These are phyloP conservation scores for Aspergillus fructus DNA, from an alignment of 2,329 filamentous ascomycete species.

Conservation along the genomic window DNA sequence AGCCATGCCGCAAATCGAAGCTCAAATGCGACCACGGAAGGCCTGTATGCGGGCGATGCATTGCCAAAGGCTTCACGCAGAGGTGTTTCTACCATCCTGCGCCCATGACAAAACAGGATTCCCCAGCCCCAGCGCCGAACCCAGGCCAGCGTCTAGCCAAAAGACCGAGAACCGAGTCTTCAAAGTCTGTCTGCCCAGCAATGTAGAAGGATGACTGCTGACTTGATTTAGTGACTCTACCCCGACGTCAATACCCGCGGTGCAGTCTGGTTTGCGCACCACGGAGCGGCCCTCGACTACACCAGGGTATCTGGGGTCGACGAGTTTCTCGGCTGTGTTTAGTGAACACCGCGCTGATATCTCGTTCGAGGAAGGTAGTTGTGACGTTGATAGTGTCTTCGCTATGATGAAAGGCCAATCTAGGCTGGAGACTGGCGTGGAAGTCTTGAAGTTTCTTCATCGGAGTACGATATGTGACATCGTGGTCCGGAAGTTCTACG, in stretches of 20 bases:
- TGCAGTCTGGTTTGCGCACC: constrained; percentile 19
- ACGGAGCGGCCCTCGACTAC: constrained; percentile 26
- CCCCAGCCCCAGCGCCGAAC: not conserved
- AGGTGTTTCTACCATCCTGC: constrained; percentile 40
- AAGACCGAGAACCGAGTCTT: constrained; percentile 18
- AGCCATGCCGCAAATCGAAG: constrained; percentile 40
- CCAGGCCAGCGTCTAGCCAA: constrained; percentile 13
- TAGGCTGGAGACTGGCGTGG: constrained; percentile 31
- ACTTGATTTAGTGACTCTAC: constrained; percentile 23
- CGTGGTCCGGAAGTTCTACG: constrained; percentile 29
- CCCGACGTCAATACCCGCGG: constrained; percentile 17
- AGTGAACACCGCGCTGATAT: constrained; percentile 35
- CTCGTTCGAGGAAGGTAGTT: constrained; percentile 30
- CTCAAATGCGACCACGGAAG: constrained; percentile 37
- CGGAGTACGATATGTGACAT: constrained; percentile 24
- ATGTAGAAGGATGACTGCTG: not conserved
- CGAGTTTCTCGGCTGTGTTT: constrained; percentile 36
- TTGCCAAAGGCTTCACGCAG: constrained; percentile 28
- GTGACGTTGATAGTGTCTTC: constrained; percentile 16
- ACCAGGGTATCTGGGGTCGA: constrained; percentile 37
- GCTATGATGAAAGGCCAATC: constrained; percentile 24
- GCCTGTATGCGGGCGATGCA: constrained; percentile 34
- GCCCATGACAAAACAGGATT: constrained; percentile 36
- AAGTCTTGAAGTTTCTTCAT: constrained; percentile 30
- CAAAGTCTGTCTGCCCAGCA: constrained; percentile 17